These are phyloP conservation scores for Phytophthora fragariaefolia DNA, from an alignment of 352 stramenopile genomes.

Conservation along the genomic window DNA sequence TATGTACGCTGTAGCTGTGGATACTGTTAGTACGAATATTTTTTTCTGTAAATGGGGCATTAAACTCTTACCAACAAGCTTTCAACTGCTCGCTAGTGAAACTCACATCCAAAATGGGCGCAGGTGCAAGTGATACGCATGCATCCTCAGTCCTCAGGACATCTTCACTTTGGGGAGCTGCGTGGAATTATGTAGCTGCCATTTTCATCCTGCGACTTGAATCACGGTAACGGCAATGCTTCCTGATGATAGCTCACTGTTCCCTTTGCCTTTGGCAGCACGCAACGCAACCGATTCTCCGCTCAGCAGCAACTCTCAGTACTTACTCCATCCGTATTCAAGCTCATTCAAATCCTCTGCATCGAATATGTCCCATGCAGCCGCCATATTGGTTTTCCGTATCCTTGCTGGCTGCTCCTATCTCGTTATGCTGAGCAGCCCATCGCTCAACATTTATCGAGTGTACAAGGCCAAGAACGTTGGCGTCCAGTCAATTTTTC, in stretches of 20 bases:
- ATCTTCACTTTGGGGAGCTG: too few relatives aligned
- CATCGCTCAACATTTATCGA: conserved; percentile 47
- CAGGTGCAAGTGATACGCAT: too few relatives aligned
- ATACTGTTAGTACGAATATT: too few relatives aligned
- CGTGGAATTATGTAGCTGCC: conserved; percentile 19
- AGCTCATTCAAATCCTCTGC: not conserved
- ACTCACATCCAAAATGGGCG: too few relatives aligned
- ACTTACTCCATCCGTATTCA: conserved; percentile 19
- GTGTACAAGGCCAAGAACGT: conserved; percentile 45
- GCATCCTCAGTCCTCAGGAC: too few relatives aligned
- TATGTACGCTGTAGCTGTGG: too few relatives aligned
- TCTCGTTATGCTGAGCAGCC: conserved; percentile 45
- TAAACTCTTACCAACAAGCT: too few relatives aligned
- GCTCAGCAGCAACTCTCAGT: not conserved
- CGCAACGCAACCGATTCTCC: not conserved
- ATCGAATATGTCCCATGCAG: conserved; percentile 29
- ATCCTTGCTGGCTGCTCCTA: conserved; percentile 34
- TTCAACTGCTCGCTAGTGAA: too few relatives aligned
- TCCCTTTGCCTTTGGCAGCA: conserved; percentile 21
- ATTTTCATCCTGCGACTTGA: too few relatives aligned
- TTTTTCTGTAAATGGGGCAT: too few relatives aligned
- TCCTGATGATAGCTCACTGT: conserved; percentile 6
- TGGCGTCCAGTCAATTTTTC: conserved; percentile 52
- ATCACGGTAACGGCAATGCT: too few relatives aligned
- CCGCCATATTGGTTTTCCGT: conserved; percentile 26